A percentile compares a stretch with the other conserved stretches of the same genome.
Evolutionary conservation across 2,329 filamentous ascomycete genomes (phyloP).

Genomic region (Cladophialophora exuberans): DNA sequence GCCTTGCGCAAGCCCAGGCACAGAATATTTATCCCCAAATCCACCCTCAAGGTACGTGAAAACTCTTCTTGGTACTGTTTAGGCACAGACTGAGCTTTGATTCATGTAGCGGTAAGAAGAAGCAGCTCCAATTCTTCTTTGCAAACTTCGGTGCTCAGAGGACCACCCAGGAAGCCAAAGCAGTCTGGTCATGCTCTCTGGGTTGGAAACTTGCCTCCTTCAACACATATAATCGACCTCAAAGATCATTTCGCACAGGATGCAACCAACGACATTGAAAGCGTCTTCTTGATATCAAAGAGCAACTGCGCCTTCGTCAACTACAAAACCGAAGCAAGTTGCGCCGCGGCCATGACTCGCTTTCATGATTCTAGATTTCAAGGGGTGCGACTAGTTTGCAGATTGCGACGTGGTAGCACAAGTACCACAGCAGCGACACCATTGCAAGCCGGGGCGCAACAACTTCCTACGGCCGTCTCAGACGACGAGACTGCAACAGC

Average conservation of each 20-base stretch:
- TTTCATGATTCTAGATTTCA: constrained; percentile 92
- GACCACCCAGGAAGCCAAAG: constrained; percentile 68
- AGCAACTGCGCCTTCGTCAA: constrained; percentile 98
- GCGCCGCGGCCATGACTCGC: constrained; percentile 74
- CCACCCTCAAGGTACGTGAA: constrained; percentile 23
- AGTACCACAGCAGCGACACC: constrained; percentile 46
- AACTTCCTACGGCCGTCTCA: constrained; percentile 33
- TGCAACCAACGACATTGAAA: constrained; percentile 75
- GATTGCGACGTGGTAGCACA: constrained; percentile 66
- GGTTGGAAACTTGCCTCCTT: constrained; percentile 91
- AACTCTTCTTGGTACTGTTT: too few species aligned
- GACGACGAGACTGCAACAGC: constrained; percentile 13
- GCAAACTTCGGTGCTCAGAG: constrained; percentile 53
- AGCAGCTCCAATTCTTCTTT: constrained; percentile 34
- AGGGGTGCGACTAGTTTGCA: constrained; percentile 81
- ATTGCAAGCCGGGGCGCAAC: constrained; percentile 55
- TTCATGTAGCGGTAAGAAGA: constrained; percentile 22
- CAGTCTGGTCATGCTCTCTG: constrained; percentile 86
- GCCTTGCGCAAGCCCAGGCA: constrained; percentile 12
- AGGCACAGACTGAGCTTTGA: constrained; percentile 5
- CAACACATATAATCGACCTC: constrained; percentile 78
- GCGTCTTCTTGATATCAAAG: constrained; percentile 91
- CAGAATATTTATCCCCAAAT: constrained; percentile 20
- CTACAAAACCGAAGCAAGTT: constrained; percentile 79
- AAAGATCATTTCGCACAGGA: constrained; percentile 88